phyloP scores from a whole-genome alignment of 1,139 yeast species.

The Kluyveromyces sp. region DNA sequence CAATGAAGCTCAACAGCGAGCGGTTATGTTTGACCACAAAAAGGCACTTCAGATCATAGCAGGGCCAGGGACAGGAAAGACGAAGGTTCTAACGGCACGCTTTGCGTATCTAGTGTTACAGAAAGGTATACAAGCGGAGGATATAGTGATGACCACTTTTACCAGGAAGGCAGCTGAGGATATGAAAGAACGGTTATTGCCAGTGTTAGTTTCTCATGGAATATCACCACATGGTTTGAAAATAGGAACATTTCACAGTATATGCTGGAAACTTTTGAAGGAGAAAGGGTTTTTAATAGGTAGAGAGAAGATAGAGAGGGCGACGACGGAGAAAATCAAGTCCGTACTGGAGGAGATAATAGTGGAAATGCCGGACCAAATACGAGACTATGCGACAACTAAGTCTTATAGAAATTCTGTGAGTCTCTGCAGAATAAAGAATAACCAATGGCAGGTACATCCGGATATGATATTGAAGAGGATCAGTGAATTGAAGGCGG shows the following conservation, averaged over 20 bases:
- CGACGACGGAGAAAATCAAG: slow-evolving; percentile 58
- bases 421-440: slow-evolving; percentile 23
- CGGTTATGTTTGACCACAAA: slow-evolving; percentile 49
- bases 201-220: slow-evolving; percentile 37
- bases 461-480: slow-evolving; percentile 35
- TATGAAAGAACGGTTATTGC: slow-evolving; percentile 53
- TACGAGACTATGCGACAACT: slow-evolving; percentile 24
- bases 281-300: slow-evolving; percentile 49
- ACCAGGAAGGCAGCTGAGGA: slow-evolving; percentile 87
- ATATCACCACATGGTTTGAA: slow-evolving; percentile 38
- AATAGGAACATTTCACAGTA: slow-evolving; percentile 83
- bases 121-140: slow-evolving; percentile 46
- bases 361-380: slow-evolving; percentile 30
- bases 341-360: slow-evolving; percentile 42
- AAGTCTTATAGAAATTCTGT: slow-evolving; percentile 22
- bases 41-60: slow-evolving; percentile 69
- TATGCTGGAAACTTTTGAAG: slow-evolving; percentile 56
- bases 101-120: slow-evolving; percentile 60
- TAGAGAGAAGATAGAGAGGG: slow-evolving; percentile 38
- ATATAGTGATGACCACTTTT: slow-evolving; percentile 78
- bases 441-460: slow-evolving; percentile 26
- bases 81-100: slow-evolving; percentile 70
- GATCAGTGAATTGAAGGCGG: slow-evolving; percentile 48
- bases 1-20: slow-evolving; percentile 51
- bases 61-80: slow-evolving; percentile 89